phyloP scores from a whole-genome alignment of 306 rosid species.

The Datisca glomerata region DNA sequence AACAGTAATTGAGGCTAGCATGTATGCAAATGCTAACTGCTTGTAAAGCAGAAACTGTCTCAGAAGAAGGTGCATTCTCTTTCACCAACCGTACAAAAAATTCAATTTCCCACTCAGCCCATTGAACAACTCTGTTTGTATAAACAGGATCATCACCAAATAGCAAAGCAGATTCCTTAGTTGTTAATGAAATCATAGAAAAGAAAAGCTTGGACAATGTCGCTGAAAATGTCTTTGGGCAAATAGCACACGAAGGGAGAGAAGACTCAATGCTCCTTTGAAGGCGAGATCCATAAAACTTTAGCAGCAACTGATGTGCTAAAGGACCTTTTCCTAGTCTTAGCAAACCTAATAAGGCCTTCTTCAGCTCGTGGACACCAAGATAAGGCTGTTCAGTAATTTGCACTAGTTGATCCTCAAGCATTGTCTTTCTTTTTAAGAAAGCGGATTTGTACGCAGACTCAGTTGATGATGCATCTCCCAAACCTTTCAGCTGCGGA shows the following conservation, averaged over 20 bases:
- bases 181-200: constrained; percentile 56
- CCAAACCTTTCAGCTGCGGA: constrained; percentile 46
- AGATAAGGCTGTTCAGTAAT: constrained; percentile 59
- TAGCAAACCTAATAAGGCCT: constrained; percentile 54
- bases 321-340: constrained; percentile 83
- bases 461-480: constrained; percentile 37
- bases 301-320: constrained; percentile 67
- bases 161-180: constrained; percentile 61
- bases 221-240: constrained; percentile 71
- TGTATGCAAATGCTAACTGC: constrained; percentile 75
- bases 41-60: constrained; percentile 62
- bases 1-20: constrained; percentile 81
- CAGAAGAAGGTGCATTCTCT: constrained; percentile 77
- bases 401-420: constrained; percentile 57
- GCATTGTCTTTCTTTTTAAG: constrained; percentile 50
- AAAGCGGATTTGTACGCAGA: constrained; percentile 43
- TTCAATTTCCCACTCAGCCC: constrained; percentile 99
- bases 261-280: constrained; percentile 55
- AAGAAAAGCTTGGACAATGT: constrained; percentile 71
- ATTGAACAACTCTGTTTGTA: constrained; percentile 83
- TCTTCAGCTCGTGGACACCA: constrained; percentile 49
- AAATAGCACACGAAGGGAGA: constrained; percentile 75
- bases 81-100: constrained; percentile 75
- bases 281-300: constrained; percentile 51
- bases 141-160: constrained; percentile 91